Evolutionary conservation across 2,329 filamentous ascomycete genomes (phyloP).

Genomic region (Neopestalotiopsis clavispora): DNA sequence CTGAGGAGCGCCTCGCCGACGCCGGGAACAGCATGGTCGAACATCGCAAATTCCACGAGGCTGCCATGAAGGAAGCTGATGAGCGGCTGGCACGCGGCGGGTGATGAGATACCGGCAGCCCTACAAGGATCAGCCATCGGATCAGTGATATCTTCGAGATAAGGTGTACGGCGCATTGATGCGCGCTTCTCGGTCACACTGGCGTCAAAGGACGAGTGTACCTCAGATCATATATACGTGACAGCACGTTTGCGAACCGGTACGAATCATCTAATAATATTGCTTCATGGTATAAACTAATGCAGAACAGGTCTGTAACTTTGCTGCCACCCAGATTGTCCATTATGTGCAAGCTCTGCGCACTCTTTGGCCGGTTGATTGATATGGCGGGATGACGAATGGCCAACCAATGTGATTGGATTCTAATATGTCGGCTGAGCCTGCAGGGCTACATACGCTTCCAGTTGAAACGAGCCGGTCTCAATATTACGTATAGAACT

Average conservation of each 20-base stretch:
- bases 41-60: constrained; percentile 3
- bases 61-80: constrained; percentile 15
- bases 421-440: no score
- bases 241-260: neutral
- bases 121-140: neutral
- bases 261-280: neutral
- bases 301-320: neutral
- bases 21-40: constrained; percentile 6
- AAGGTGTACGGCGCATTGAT: no score
- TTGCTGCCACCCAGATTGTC: neutral
- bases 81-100: constrained; percentile 6
- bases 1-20: neutral
- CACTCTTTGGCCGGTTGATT: neutral
- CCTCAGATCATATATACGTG: no score
- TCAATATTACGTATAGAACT: neutral
- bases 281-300: neutral
- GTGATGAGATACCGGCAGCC: neutral
- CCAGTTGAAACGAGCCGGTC: neutral
- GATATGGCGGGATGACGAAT: no score
- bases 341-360: neutral
- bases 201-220: no score
- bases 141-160: neutral
- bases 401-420: no score
- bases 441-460: no score
- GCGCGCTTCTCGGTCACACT: no score